Percentiles rank a stretch among this genome's conserved stretches.
These are phyloP conservation scores for Magnolia changhungtana DNA, from an alignment of 164 flowering plant species.

Conservation along the genomic window DNA sequence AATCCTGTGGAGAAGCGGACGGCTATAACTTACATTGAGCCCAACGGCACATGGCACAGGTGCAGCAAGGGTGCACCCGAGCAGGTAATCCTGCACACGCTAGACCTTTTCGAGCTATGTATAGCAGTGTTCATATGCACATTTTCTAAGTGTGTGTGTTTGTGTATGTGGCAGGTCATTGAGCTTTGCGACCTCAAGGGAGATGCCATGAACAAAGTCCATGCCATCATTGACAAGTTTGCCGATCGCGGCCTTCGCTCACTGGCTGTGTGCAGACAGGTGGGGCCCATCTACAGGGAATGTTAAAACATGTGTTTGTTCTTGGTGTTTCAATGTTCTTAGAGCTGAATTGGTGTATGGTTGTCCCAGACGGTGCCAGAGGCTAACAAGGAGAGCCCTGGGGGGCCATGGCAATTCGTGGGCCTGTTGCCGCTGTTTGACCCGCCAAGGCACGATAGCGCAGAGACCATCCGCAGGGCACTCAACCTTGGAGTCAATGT, in stretches of 20 bases:
- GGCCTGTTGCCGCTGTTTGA: conserved; percentile 89
- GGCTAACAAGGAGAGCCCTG: conserved; percentile 74
- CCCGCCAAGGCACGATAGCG: conserved; percentile 92
- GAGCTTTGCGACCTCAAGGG: conserved; percentile 67
- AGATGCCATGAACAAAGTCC: conserved; percentile 43
- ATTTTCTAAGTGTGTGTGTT: not conserved
- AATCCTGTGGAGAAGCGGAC: conserved; percentile 50
- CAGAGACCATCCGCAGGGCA: conserved; percentile 86
- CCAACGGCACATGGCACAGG: conserved; percentile 34
- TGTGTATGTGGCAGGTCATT: conserved; percentile 39
- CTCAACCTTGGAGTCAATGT: conserved; percentile 86
- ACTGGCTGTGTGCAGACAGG: conserved; percentile 66
- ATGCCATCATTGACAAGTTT: conserved; percentile 45
- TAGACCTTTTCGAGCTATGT: too few species aligned
- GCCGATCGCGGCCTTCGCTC: conserved; percentile 86
- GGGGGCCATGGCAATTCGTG: conserved; percentile 82
- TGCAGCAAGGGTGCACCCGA: conserved; percentile 50
- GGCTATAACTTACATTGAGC: conserved; percentile 41
- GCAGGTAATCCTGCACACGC: conserved; percentile 16
- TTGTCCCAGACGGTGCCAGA: conserved; percentile 49
- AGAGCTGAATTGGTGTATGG: not conserved
- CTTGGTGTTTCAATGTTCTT: not conserved
- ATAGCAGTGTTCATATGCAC: too few species aligned
- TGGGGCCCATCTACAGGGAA: conserved; percentile 4
- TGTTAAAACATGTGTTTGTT: not conserved